Base-by-base conservation (phyloP, 2,329 filamentous ascomycete genomes). In the Hypoxylon sp. region DNA sequence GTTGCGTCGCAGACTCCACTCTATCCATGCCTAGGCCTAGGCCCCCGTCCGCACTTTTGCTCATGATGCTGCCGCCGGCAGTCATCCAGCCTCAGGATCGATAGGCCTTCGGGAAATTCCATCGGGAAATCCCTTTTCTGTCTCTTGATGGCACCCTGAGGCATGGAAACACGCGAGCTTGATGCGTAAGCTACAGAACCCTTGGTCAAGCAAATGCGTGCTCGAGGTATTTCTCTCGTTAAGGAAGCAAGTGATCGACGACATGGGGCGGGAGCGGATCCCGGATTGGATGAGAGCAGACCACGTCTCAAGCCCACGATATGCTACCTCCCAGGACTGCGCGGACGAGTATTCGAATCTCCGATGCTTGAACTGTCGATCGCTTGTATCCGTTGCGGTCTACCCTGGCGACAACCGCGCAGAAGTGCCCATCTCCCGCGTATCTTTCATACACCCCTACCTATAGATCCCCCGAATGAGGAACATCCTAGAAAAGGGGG, bases 271-370 rank as follows among this genome's bases (percentile, higher is more conserved):
- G 65, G 44, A n/a, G 42, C 46, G 52, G 39, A 65, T 56, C 65
- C 61, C 48, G 65, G 61, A 68, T 68, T 68, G 65, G 65, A 62
- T 51, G 52, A 53, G 52, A 68, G 52, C 32, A 68, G 39, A 68
- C 61, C 65, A 65, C 65, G 65, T 67, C 65, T 67, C 65, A 67
- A 56, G 32, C 15, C 37, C 19, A 51, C 59, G 46, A 58, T 57
- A 61, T 52, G 52, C 35, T 56, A 58, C 24, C 46, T 50, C 6
- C 31, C 31, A 21, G 3, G 31, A 29, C 44, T 58, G 11, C 42
- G 44, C 55, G 55, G 55, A 50, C 21, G 42, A 19, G 17, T 27
- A 48, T 57, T 31, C 31, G 53, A 50, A 66, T 53, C 39, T 52
- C 48, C 46, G 51, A 44, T 60, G 39, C 56, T 55, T 56, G 35